phyloP scores from a whole-genome alignment of 495 filamentous ascomycete genomes.

The Penicillium psychrofluorescens region DNA sequence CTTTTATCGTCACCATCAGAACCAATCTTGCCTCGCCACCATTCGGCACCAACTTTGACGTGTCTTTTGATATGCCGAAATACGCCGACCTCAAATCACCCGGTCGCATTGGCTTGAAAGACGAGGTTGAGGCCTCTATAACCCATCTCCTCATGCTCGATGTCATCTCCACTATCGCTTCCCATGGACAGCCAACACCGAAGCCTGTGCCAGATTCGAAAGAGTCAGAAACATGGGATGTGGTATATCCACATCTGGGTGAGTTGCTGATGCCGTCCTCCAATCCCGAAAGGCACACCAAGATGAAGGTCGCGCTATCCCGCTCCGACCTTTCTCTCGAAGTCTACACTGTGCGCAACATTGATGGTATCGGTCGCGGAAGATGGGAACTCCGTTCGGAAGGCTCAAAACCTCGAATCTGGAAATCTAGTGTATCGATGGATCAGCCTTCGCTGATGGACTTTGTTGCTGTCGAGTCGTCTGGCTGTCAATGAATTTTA shows the following conservation, averaged over 20 bases:
- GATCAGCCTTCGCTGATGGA: constrained; percentile 22
- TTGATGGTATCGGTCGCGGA: constrained; percentile 12
- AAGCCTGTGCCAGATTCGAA: constrained; percentile 1
- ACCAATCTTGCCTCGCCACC: constrained; percentile 37
- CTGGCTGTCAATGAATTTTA: not conserved
- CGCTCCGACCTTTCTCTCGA: constrained; percentile 24
- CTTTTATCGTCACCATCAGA: constrained; percentile 36
- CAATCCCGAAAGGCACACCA: constrained; percentile 17
- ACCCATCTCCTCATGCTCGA: constrained; percentile 35
- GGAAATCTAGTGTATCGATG: constrained; percentile 10
- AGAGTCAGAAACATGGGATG: constrained; percentile 18
- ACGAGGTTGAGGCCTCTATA: constrained; percentile 31
- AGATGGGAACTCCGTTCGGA: constrained; percentile 4
- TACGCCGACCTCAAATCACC: constrained; percentile 30
- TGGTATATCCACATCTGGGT: constrained; percentile 35
- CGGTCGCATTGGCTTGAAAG: constrained; percentile 23
- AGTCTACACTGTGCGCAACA: constrained; percentile 13
- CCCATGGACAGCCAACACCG: constrained; percentile 1
- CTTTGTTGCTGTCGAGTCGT: constrained; percentile 20
- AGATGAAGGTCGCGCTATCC: constrained; percentile 29
- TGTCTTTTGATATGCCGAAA: constrained; percentile 31
- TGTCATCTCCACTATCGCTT: constrained; percentile 25
- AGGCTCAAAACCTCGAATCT: constrained; percentile 11
- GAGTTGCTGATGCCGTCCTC: constrained; percentile 22
- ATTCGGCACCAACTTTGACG: constrained; percentile 39